Evolutionary conservation across 345 rosid genomes (phyloP).

Genomic region (Reutealis trisperma): DNA sequence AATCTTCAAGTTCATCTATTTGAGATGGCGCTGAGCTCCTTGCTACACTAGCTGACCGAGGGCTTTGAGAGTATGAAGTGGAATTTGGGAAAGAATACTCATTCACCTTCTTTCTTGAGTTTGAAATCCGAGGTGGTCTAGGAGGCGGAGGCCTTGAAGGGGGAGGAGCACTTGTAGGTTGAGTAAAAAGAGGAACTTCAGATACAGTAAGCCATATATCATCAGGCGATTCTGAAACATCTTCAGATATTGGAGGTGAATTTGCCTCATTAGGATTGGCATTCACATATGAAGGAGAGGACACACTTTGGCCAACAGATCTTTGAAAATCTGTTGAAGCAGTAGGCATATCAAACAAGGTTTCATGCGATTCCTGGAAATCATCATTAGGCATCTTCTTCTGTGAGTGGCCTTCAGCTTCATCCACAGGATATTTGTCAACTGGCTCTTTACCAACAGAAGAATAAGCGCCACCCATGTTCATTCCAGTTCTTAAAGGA

Average conservation of each 20-base stretch:
- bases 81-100: constrained; percentile 53
- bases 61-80: constrained; percentile 44
- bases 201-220: constrained; percentile 93
- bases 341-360: constrained; percentile 44
- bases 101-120: constrained; percentile 50
- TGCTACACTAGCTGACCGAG: constrained; percentile 41
- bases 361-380: constrained; percentile 48
- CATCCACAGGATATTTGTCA: constrained; percentile 39
- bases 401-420: constrained; percentile 37
- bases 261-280: constrained; percentile 36
- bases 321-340: constrained; percentile 29
- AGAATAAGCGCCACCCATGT: constrained; percentile 41
- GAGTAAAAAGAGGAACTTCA: constrained; percentile 88
- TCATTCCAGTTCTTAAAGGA: constrained; percentile 44
- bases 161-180: constrained; percentile 81
- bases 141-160: constrained; percentile 99
- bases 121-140: constrained; percentile 62
- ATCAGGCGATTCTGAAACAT: constrained; percentile 54
- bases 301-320: constrained; percentile 44
- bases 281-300: constrained; percentile 49
- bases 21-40: constrained; percentile 51
- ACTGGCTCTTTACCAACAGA: constrained; percentile 41
- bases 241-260: constrained; percentile 52
- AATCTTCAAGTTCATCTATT: constrained; percentile 81
- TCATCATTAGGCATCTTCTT: constrained; percentile 45